Conservation (phyloP, 495 filamentous ascomycete genomes). For the Elaphomyces granulatus region DNA sequence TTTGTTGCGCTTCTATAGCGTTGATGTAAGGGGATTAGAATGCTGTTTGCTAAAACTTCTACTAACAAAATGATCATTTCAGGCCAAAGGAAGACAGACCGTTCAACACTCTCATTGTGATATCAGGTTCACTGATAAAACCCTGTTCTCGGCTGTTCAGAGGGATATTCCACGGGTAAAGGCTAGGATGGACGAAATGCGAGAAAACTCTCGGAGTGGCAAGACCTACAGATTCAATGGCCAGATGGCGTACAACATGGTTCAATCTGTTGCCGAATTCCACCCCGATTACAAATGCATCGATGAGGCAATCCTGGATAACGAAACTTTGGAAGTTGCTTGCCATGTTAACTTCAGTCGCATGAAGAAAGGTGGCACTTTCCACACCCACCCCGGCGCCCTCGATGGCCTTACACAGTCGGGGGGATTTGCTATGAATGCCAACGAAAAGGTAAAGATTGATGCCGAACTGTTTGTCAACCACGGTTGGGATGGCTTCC, state of each 20-base stretch:
- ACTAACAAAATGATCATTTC: not conserved
- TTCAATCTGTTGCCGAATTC: slow-evolving; percentile 58
- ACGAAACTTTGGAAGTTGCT: slow-evolving; percentile 47
- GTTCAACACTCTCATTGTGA: slow-evolving; percentile 37
- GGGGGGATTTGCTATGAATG: slow-evolving; percentile 70
- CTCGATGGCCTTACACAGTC: slow-evolving; percentile 30
- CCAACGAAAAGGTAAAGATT: slow-evolving; percentile 55
- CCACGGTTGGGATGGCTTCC: slow-evolving; percentile 67
- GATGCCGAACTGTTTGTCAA: slow-evolving; percentile 60
- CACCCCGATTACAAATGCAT: slow-evolving; percentile 53
- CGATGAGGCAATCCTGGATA: slow-evolving; percentile 62
- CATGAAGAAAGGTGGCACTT: too few relatives aligned
- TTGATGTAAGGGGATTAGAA: slow-evolving; percentile 5
- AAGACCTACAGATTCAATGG: slow-evolving; percentile 46
- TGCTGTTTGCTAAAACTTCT: too few relatives aligned
- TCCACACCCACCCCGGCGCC: not conserved
- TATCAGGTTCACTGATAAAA: slow-evolving; percentile 32
- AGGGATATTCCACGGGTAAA: slow-evolving; percentile 40
- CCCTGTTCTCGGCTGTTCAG: slow-evolving; percentile 19
- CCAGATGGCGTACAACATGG: slow-evolving; percentile 65
- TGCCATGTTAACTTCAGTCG: too few relatives aligned
- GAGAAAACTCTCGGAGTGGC: slow-evolving; percentile 34
- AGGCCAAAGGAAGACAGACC: slow-evolving; percentile 14
- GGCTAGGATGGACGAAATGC: slow-evolving; percentile 34
- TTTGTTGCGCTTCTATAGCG: slow-evolving; percentile 14